These are phyloP conservation scores for Suillus subalutaceus DNA, from an alignment of 768 basidiomycete genomes.

Conservation along the genomic window DNA sequence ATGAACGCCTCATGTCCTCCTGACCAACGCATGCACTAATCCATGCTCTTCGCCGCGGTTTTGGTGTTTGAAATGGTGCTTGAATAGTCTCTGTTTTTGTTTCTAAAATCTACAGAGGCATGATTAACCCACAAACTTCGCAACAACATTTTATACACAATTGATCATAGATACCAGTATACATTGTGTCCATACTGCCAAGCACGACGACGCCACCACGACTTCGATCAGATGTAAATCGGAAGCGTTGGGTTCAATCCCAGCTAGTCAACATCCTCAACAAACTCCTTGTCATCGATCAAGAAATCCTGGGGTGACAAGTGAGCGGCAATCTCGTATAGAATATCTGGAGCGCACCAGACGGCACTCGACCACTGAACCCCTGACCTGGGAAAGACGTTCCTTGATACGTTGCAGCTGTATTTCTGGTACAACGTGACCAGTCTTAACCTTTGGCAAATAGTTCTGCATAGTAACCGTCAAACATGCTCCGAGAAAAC, in stretches of 20 bases:
- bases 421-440: constrained; percentile 78
- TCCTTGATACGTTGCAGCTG: constrained; percentile 72
- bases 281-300: constrained; percentile 76
- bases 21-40: constrained; percentile 7
- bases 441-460: constrained; percentile 74
- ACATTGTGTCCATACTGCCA: not conserved
- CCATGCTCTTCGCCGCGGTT: not conserved
- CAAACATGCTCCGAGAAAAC: constrained; percentile 1
- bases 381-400: constrained; percentile 68
- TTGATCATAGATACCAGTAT: not conserved
- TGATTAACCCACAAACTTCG: not conserved
- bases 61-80: not conserved
- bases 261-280: constrained; percentile 71
- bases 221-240: constrained; percentile 60
- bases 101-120: not conserved
- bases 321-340: constrained; percentile 12
- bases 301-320: constrained; percentile 68
- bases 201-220: not conserved
- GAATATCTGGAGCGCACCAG: constrained; percentile 47
- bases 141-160: not conserved
- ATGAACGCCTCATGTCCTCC: constrained; percentile 8
- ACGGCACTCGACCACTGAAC: constrained; percentile 76
- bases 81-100: not conserved
- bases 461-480: constrained; percentile 55
- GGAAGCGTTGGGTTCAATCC: constrained; percentile 78